A percentile compares a stretch with the other conserved stretches of the same genome.
These are phyloP conservation scores for Trichophyton equinum DNA, from an alignment of 2,329 filamentous ascomycete genomes.

Conservation along the genomic window DNA sequence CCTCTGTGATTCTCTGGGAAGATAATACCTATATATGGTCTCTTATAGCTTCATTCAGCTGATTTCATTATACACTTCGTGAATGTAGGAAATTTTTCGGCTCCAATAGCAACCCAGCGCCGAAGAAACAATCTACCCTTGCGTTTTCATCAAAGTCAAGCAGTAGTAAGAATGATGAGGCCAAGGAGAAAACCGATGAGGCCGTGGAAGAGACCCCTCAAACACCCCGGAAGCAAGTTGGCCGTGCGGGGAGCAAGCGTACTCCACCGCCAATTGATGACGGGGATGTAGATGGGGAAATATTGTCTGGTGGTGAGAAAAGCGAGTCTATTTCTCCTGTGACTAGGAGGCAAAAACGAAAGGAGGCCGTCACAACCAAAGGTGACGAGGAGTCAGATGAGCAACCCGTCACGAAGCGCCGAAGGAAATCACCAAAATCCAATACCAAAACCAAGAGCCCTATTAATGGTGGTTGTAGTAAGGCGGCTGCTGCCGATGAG, in stretches of 20 bases:
- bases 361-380: constrained; percentile 28
- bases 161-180: constrained; percentile 23
- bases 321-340: constrained; percentile 11
- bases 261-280: constrained; percentile 10
- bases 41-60: neutral
- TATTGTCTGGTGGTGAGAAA: constrained; percentile 11
- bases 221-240: neutral
- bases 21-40: neutral
- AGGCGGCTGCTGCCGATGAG: neutral
- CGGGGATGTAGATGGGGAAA: constrained; percentile 10
- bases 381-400: constrained; percentile 44
- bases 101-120: constrained; percentile 48
- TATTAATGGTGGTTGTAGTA: neutral
- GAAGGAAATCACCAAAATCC: constrained; percentile 23
- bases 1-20: neutral
- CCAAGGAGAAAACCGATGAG: constrained; percentile 14
- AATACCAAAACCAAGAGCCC: neutral
- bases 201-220: neutral
- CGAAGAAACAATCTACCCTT: constrained; percentile 64
- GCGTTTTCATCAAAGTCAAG: constrained; percentile 53
- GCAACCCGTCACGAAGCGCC: constrained; percentile 48
- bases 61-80: neutral
- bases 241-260: constrained; percentile 1
- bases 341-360: constrained; percentile 25
- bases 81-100: constrained; percentile 70